Conservation (phyloP, 179 eudicot genomes). For the Dionaea muscipula region DNA sequence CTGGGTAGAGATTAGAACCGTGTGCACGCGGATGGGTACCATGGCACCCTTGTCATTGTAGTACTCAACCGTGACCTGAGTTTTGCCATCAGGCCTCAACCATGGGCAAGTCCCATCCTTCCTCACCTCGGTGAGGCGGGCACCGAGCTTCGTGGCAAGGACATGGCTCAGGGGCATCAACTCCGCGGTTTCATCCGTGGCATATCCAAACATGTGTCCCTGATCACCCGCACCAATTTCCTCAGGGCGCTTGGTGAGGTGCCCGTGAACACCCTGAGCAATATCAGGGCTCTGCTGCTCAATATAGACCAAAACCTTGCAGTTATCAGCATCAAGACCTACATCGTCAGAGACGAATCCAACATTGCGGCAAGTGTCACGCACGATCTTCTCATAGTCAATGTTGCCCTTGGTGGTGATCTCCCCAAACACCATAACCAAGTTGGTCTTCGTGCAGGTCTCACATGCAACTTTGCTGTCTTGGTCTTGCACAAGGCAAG, state of each 20-base stretch:
- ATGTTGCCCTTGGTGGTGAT: slow-evolving; percentile 29
- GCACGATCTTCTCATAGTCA: slow-evolving; percentile 31
- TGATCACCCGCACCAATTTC: slow-evolving; percentile 32
- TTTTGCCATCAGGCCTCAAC: slow-evolving; percentile 32
- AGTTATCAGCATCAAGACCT: slow-evolving; percentile 31
- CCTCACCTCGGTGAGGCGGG: slow-evolving; percentile 30
- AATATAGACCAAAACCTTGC: slow-evolving; percentile 28
- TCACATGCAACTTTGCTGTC: slow-evolving; percentile 36
- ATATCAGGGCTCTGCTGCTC: slow-evolving; percentile 36
- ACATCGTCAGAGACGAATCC: slow-evolving; percentile 26
- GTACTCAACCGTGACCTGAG: slow-evolving; percentile 35
- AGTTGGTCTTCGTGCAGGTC: slow-evolving; percentile 29
- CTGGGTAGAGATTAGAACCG: slow-evolving; percentile 30
- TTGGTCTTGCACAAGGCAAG: slow-evolving; percentile 29
- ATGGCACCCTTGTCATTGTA: slow-evolving; percentile 26
- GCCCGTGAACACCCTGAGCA: slow-evolving; percentile 33
- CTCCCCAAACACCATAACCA: slow-evolving; percentile 33
- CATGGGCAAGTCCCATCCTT: slow-evolving; percentile 28
- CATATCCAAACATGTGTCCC: slow-evolving; percentile 32
- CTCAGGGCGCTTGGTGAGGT: slow-evolving; percentile 29
- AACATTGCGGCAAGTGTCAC: slow-evolving; percentile 27
- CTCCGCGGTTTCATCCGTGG: slow-evolving; percentile 32
- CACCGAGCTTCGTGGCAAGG: slow-evolving; percentile 31
- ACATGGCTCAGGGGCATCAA: slow-evolving; percentile 33
- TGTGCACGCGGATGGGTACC: slow-evolving; percentile 30